A percentile compares a stretch with the other conserved stretches of the same genome.
These are phyloP conservation scores for Coccomyxa sp. DNA, from an alignment of 139 green algal genomes.

Conservation along the genomic window DNA sequence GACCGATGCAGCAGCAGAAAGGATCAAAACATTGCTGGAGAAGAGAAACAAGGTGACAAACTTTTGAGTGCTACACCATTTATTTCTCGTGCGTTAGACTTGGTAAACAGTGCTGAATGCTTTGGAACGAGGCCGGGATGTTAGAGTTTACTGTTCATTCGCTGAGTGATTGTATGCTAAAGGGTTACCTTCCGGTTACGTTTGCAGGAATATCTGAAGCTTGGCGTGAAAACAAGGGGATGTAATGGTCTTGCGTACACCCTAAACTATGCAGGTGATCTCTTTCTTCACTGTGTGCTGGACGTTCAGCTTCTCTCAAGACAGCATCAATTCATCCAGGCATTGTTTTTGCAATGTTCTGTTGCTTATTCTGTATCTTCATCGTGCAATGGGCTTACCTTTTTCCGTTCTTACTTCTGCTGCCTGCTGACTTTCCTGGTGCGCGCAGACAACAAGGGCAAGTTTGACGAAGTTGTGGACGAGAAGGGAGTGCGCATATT, in stretches of 20 bases:
- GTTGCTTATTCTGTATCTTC: neutral
- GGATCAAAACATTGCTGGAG: slow-evolving; percentile 70
- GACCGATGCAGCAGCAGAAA: slow-evolving; percentile 74
- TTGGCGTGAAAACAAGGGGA: slow-evolving; percentile 88
- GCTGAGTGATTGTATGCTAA: neutral
- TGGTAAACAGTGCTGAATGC: neutral
- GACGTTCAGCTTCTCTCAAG: neutral
- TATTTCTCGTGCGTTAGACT: neutral
- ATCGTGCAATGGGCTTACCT: neutral
- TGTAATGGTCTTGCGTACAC: slow-evolving; percentile 98
- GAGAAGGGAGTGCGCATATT: slow-evolving; percentile 82
- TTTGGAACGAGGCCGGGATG: neutral
- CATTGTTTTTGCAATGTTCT: neutral
- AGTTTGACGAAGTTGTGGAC: slow-evolving; percentile 96
- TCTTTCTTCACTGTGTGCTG: neutral
- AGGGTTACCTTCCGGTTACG: neutral
- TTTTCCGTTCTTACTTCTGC: neutral
- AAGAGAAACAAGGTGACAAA: slow-evolving; percentile 70
- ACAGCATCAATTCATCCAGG: neutral
- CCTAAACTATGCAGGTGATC: slow-evolving; percentile 88
- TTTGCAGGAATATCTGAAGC: slow-evolving; percentile 80
- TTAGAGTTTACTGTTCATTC: no score
- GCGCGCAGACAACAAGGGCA: slow-evolving; percentile 68
- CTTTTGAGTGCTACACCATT: no score
- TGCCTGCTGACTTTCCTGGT: neutral